Evolutionary conservation across 2,329 filamentous ascomycete genomes (phyloP).

Genomic region (Alternaria burnsii): DNA sequence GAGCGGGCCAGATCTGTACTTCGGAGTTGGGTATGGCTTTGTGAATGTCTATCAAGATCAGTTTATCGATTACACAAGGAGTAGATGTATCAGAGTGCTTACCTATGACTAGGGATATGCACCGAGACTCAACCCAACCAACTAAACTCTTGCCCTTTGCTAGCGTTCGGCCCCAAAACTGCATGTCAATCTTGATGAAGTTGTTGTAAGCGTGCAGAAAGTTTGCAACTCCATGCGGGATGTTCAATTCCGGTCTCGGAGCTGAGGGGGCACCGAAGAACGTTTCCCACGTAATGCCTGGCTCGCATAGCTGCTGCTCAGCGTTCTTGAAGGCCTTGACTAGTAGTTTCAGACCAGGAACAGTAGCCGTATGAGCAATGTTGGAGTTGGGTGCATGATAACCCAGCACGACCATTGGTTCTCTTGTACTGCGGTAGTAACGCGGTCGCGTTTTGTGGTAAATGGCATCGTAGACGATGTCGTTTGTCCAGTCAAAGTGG

Average conservation of each 20-base stretch:
- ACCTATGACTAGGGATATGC: slow-evolving; percentile 66
- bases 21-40: slow-evolving; percentile 61
- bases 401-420: slow-evolving; percentile 70
- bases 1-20: slow-evolving; percentile 69
- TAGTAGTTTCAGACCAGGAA: slow-evolving; percentile 62
- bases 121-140: slow-evolving; percentile 71
- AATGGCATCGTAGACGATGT: slow-evolving; percentile 67
- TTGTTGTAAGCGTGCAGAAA: slow-evolving; percentile 64
- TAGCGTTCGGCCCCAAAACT: slow-evolving; percentile 70
- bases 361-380: slow-evolving; percentile 63
- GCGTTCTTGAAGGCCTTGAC: slow-evolving; percentile 62
- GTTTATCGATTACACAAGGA: neutral
- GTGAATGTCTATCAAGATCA: slow-evolving; percentile 61
- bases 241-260: neutral
- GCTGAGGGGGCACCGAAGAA: slow-evolving; percentile 28
- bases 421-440: slow-evolving; percentile 65
- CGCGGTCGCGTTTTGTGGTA: slow-evolving; percentile 54
- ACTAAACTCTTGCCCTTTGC: slow-evolving; percentile 64
- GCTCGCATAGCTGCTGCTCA: slow-evolving; percentile 49
- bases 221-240: slow-evolving; percentile 34
- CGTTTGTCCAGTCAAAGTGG: slow-evolving; percentile 65
- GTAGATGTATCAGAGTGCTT: slow-evolving; percentile 33
- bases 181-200: slow-evolving; percentile 69
- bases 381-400: slow-evolving; percentile 70
- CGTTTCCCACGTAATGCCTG: slow-evolving; percentile 38